Evolutionary conservation across 768 basidiomycete genomes (phyloP).

Genomic region (Artomyces pyxidatus): DNA sequence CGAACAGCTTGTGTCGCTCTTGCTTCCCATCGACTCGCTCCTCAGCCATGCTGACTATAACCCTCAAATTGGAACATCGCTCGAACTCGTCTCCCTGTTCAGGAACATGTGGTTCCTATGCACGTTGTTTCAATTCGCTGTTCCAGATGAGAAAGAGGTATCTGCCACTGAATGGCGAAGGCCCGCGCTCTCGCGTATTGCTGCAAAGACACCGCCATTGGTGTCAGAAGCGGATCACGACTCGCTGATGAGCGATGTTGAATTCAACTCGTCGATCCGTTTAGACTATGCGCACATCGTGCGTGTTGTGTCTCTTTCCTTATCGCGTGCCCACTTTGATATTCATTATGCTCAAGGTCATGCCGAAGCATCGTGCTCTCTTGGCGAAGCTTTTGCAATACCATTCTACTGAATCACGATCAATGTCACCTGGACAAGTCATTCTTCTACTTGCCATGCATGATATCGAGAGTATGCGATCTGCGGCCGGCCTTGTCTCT

Average conservation of each 20-base stretch:
- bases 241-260: constrained; percentile 77
- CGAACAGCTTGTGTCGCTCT: constrained; percentile 77
- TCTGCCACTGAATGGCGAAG: constrained; percentile 72
- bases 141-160: constrained; percentile 38
- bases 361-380: constrained; percentile 54
- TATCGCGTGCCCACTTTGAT: not conserved
- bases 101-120: constrained; percentile 94
- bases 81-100: constrained; percentile 68
- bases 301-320: constrained; percentile 17
- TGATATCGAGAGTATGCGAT: constrained; percentile 83
- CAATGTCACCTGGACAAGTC: constrained; percentile 72
- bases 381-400: constrained; percentile 61
- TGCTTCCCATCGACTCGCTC: constrained; percentile 87
- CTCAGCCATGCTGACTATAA: constrained; percentile 64
- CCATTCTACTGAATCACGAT: constrained; percentile 60
- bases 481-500: constrained; percentile 70
- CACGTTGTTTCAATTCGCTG: constrained; percentile 76
- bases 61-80: constrained; percentile 44
- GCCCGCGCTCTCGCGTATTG: constrained; percentile 71
- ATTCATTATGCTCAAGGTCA: constrained; percentile 40
- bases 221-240: constrained; percentile 79
- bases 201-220: constrained; percentile 77
- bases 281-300: constrained; percentile 79
- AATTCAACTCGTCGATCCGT: constrained; percentile 86
- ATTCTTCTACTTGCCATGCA: constrained; percentile 82